Evolutionary conservation across 306 rosid species (phyloP).

Genomic region (Fragaria nilgerrensis): DNA sequence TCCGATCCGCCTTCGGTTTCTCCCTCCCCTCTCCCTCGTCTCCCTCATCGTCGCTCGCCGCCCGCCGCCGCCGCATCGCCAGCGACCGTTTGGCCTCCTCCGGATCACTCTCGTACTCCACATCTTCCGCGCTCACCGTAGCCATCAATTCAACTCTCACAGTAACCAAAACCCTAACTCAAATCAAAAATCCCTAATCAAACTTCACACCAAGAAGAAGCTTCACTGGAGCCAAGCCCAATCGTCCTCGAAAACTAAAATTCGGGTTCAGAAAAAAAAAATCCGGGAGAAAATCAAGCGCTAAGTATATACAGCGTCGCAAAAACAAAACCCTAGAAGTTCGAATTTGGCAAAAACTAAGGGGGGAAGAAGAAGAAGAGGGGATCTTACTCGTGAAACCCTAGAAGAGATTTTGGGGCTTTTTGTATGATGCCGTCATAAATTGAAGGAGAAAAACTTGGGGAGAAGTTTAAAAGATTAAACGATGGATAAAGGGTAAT

Average conservation of each 20-base stretch:
- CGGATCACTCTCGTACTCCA: constrained; percentile 89
- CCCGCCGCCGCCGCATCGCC: constrained; percentile 82
- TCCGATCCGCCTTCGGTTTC: constrained; percentile 44
- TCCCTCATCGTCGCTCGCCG: constrained; percentile 89
- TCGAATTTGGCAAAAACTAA: constrained; percentile 21
- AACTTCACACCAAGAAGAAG: neutral
- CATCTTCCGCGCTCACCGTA: constrained; percentile 55
- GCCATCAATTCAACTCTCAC: constrained; percentile 48
- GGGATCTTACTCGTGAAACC: constrained; percentile 47
- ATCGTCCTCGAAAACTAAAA: neutral
- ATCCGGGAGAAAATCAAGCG: constrained; percentile 2
- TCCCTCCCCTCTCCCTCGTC: constrained; percentile 48
- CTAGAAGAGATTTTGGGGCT: constrained; percentile 36
- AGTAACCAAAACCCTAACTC: constrained; percentile 34
- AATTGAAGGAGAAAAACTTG: constrained; percentile 21
- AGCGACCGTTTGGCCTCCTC: constrained; percentile 67
- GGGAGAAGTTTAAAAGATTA: neutral
- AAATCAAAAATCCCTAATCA: neutral
- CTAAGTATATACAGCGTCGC: constrained; percentile 6
- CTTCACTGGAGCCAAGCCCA: constrained; percentile 15
- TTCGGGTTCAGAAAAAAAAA: neutral
- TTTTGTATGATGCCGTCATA: constrained; percentile 31
- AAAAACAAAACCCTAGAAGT: constrained; percentile 22
- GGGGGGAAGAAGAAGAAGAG: neutral
- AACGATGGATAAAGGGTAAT: neutral